Evolutionary conservation across 805 yeast species (phyloP).

Genomic region (Candida germanica): DNA sequence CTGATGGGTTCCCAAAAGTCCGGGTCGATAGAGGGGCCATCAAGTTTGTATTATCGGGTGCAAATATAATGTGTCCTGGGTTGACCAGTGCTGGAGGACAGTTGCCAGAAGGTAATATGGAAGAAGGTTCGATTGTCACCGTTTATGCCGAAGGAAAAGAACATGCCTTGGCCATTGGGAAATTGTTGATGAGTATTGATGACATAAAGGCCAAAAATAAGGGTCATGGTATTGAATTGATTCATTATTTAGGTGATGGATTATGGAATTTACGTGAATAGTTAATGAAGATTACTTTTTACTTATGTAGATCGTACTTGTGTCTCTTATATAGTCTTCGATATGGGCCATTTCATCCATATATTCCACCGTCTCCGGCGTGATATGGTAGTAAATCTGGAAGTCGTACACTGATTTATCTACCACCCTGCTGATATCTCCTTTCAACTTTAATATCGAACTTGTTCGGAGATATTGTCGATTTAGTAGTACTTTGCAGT

Average conservation of each 20-base stretch:
- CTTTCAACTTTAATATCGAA: constrained; percentile 34
- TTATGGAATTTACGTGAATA: constrained; percentile 65
- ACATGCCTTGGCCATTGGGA: constrained; percentile 87
- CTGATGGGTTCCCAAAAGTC: constrained; percentile 78
- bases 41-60: constrained; percentile 92
- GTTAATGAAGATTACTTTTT: constrained; percentile 8
- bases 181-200: constrained; percentile 80
- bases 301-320: neutral
- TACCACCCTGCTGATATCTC: constrained; percentile 21
- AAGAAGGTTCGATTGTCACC: constrained; percentile 68
- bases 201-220: constrained; percentile 81
- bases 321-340: constrained; percentile 2
- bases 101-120: constrained; percentile 70
- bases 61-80: constrained; percentile 97
- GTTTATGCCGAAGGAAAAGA: constrained; percentile 93
- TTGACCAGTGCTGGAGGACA: constrained; percentile 81
- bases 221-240: constrained; percentile 84
- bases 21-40: constrained; percentile 96
- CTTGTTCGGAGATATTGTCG: constrained; percentile 22
- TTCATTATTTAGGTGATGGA: constrained; percentile 87
- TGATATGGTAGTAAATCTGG: constrained; percentile 22
- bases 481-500: constrained; percentile 5
- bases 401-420: constrained; percentile 22
- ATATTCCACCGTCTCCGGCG: constrained; percentile 14
- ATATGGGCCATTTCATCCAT: constrained; percentile 20